Evolutionary conservation across 345 rosid genomes (phyloP), one percentile per base, ranked within the genome.

Genomic region (Hibiscus tridactylites): DNA sequence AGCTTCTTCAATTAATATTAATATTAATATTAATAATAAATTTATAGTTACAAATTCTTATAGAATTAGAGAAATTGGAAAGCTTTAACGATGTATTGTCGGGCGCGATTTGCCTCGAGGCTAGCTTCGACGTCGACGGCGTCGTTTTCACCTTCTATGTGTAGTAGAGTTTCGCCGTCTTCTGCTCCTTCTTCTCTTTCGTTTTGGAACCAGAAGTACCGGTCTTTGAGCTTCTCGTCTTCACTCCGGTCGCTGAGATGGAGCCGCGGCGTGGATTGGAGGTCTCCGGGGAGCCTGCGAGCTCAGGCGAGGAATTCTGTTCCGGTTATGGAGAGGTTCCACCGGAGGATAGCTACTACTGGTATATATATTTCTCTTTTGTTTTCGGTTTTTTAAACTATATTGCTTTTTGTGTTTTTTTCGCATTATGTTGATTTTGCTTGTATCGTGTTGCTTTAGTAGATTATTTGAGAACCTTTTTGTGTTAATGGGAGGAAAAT

Each of bases 281-380:
- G 79, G 4, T 79, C 84, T 1, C 84, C 84, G 17, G 61, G 37
- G 65, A 81, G 81, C 57, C 86, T 81, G 24, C 87, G 88, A 28
- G 76, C 83, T 61, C 91, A 82, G 74, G 53, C 74, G 49, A 79
- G 93, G 79, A 76, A 21, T 6, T 60, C 70, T 0, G 62, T 79
- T 73, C 85, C 94, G 1, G 74, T 76, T 9, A 52, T 83, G 62
- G 88, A 85, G 77, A 83, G 47, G 19, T 82, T 91, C 39, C 82
- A 82, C 63, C 69, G 92, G 9, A 87, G 78, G 76, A 83, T 88
- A 60, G 83, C 92, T 5, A 76, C 91, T 52, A 77, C 82, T 63
- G 91, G 93, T 89, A 85, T 42, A 49, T 54, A 56, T 59, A 19
- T 62, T 3, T 39, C 58, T 26, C 33, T 53, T 65, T 37, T 59